A percentile compares a stretch with the other conserved stretches of the same genome.
These are phyloP conservation scores for Amylocarpus encephaloides DNA, from an alignment of 2,329 filamentous ascomycete species.

Conservation along the genomic window DNA sequence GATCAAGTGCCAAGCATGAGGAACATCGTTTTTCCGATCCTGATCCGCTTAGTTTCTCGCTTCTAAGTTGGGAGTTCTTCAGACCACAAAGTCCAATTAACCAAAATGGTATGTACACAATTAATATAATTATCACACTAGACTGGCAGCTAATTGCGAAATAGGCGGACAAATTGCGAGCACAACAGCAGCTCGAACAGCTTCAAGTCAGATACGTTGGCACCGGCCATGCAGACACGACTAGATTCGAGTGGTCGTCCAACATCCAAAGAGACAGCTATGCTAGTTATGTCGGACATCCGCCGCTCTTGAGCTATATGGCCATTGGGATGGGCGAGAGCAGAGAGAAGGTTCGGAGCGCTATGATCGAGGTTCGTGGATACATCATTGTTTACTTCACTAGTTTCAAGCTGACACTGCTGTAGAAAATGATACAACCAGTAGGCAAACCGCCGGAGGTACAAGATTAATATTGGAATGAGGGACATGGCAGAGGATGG, in stretches of 20 bases:
- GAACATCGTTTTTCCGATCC: too few relatives aligned
- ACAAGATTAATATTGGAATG: conserved; percentile 31
- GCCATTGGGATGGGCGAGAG: conserved; percentile 82
- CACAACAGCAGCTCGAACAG: conserved; percentile 93
- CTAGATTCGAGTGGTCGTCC: conserved; percentile 93
- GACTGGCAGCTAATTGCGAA: background rate
- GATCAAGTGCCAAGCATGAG: too few relatives aligned
- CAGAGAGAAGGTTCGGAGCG: conserved; percentile 69
- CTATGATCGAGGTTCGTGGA: conserved; percentile 64
- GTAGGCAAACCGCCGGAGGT: conserved; percentile 61
- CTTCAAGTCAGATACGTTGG: conserved; percentile 94
- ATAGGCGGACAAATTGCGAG: conserved; percentile 94
- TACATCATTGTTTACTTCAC: background rate
- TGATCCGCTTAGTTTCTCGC: too few relatives aligned
- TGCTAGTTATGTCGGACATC: conserved; percentile 82
- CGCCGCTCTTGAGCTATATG: conserved; percentile 82
- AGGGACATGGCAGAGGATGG: too few relatives aligned
- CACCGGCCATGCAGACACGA: conserved; percentile 93
- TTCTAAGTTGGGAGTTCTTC: too few relatives aligned
- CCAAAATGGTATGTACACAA: too few relatives aligned
- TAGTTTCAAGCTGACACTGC: background rate
- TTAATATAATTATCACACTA: too few relatives aligned
- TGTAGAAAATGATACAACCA: conserved; percentile 61
- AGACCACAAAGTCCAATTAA: too few relatives aligned
- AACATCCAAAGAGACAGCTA: conserved; percentile 95